Evolutionary conservation across 176 grass and related monocot species (phyloP), one percentile per base, ranked within the genome.

Genomic region (Oryza punctata): DNA sequence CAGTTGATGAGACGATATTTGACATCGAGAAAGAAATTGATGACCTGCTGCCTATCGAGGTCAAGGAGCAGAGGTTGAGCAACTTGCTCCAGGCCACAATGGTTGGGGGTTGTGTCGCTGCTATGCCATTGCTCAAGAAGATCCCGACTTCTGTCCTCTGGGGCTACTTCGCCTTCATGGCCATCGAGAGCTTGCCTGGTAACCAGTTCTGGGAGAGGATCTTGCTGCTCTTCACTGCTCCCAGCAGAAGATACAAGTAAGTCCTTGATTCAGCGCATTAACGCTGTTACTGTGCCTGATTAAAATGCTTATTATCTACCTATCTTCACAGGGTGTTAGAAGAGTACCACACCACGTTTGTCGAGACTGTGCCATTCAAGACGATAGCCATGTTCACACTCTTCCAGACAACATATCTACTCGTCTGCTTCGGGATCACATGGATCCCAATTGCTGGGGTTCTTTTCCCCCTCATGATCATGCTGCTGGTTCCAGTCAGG

Each of bases 101-200:
- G 93, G 97, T 99, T 25, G 97, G 83, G 52, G 87, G 69, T 12
- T 96, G 93, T 65, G 91, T 96, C 0, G 97, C 86, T 12, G 97
- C 97, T 43, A 99, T 99, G 97, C 93, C 97, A 0, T 24, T 99
- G 32, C 93, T 99, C 30, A 99, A 99, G 69, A 93, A 81, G 73
- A 99, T 99, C 81, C 97, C 97, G 0, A 99, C 97, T 3, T 94
- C 97, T 43, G 97, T 99, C 59, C 91, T 99, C 10, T 99, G 97
- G 97, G 97, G 97, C 40, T 99, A 99, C 70, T 99, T 99, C 30
- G 97, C 97, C 26, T 99, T 99, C 89, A 99, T 99, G 97, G 97
- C 97, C 50, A 92, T 99, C n/a, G 97, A 99, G 81, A 96, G 93
- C 69, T 86, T 99, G 63, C 97, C 97, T 3, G 97, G 97, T 35